Conservation (phyloP, 192 early-diverging fungal genomes). For the Coemansia sp. region DNA sequence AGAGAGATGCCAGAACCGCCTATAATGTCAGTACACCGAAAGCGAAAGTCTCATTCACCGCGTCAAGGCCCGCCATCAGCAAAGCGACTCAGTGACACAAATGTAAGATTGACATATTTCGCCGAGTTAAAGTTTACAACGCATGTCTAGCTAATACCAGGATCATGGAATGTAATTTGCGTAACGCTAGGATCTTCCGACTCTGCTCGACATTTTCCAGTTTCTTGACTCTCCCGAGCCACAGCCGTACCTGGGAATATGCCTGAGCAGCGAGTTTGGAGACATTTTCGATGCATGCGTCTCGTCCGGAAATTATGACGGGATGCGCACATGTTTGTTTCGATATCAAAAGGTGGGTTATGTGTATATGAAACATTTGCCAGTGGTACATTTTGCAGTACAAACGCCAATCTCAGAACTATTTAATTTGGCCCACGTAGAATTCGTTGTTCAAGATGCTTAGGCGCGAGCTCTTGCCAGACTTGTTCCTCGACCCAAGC, state of each 20-base stretch:
- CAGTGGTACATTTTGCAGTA: neutral
- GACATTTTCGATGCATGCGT: slow-evolving; percentile 45
- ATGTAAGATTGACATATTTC: slow-evolving; percentile 3
- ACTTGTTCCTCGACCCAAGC: slow-evolving; percentile 55
- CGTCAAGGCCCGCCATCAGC: neutral
- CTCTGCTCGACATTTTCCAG: slow-evolving; percentile 44
- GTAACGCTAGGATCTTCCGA: slow-evolving; percentile 27
- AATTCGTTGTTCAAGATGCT: slow-evolving; percentile 72
- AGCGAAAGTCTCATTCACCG: slow-evolving; percentile 1
- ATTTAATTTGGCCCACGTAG: neutral
- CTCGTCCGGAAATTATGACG: slow-evolving; percentile 17
- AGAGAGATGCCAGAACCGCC: neutral
- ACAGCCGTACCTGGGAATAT: slow-evolving; percentile 22
- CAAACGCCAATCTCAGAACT: neutral
- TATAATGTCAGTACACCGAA: neutral
- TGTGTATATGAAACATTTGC: neutral
- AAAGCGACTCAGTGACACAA: neutral
- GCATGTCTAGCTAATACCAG: too few species aligned
- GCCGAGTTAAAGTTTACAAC: neutral
- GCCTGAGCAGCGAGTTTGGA: slow-evolving; percentile 28
- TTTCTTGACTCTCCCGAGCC: slow-evolving; percentile 47
- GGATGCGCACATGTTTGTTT: slow-evolving; percentile 57
- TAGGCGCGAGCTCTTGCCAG: slow-evolving; percentile 63
- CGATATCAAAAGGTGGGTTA: slow-evolving; percentile 56
- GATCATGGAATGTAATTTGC: neutral